A percentile compares a stretch with the other conserved stretches of the same genome.
Conservation (phyloP, 129 eudicot species). For the Lactuca sativa region DNA sequence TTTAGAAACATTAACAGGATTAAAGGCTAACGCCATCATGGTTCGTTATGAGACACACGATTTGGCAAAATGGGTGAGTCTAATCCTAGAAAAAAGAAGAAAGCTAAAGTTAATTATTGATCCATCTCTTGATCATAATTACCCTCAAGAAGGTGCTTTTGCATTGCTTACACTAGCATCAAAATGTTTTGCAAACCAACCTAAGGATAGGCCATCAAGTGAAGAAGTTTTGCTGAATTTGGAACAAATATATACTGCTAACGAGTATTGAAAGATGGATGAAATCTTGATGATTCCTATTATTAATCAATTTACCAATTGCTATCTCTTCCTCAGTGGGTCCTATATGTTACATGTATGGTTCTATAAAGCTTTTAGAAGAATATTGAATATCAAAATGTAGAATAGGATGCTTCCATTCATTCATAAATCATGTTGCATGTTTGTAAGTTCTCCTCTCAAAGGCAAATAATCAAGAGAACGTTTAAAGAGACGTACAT, state of each 20-base stretch:
- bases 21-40: not conserved
- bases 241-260: not conserved
- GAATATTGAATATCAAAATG: too few relatives aligned
- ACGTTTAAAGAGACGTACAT: too few relatives aligned
- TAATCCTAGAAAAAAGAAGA: not conserved
- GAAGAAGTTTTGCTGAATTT: conserved; percentile 22
- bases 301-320: too few relatives aligned
- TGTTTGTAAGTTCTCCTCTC: too few relatives aligned
- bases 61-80: conserved; percentile 6
- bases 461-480: too few relatives aligned
- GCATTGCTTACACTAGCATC: conserved; percentile 8
- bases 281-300: not conserved
- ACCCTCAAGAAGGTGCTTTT: conserved; percentile 14
- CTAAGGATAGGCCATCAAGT: conserved; percentile 23
- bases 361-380: too few relatives aligned
- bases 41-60: not conserved
- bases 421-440: too few relatives aligned
- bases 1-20: conserved; percentile 27
- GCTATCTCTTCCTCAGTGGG: too few relatives aligned
- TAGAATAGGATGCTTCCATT: too few relatives aligned
- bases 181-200: conserved; percentile 6
- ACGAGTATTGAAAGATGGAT: not conserved
- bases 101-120: not conserved
- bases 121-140: not conserved
- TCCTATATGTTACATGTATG: too few relatives aligned